phyloP scores from a whole-genome alignment of 768 basidiomycete species.

The Phylloporus sp. region DNA sequence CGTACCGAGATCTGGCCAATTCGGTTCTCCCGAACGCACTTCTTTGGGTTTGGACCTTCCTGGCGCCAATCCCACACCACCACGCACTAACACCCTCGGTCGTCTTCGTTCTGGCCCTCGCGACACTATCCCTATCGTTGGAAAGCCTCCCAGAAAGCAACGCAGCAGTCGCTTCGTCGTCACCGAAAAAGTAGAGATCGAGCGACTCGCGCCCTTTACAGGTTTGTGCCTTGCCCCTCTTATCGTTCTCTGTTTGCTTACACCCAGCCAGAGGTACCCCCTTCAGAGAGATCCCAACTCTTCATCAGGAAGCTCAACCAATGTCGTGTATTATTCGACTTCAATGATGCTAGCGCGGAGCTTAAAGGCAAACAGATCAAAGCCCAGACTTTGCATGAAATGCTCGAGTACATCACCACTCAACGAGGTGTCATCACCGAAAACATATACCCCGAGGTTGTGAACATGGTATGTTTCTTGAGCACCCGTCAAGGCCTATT shows the following conservation, averaged over 20 bases:
- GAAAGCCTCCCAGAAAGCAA: constrained; percentile 96
- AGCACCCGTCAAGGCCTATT: background rate
- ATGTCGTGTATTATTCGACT: constrained; percentile 96
- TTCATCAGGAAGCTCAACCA: constrained; percentile 95
- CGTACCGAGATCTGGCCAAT: constrained; percentile 39
- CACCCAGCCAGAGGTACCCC: constrained; percentile 67
- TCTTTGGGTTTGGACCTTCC: constrained; percentile 45
- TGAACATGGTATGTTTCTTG: constrained; percentile 76
- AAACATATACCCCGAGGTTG: constrained; percentile 96
- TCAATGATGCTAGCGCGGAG: constrained; percentile 95
- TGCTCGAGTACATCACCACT: constrained; percentile 98
- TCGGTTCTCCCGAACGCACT: constrained; percentile 46
- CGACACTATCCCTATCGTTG: constrained; percentile 94
- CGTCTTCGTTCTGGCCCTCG: constrained; percentile 82
- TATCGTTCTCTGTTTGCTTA: constrained; percentile 3
- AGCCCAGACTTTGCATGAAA: constrained; percentile 94
- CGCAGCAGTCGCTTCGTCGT: constrained; percentile 95
- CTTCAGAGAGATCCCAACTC: constrained; percentile 81
- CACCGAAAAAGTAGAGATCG: constrained; percentile 94
- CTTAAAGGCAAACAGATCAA: constrained; percentile 98
- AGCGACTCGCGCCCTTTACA: constrained; percentile 86
- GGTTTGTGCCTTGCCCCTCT: constrained; percentile 41
- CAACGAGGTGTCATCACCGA: constrained; percentile 96
- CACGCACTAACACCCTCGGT: constrained; percentile 64
- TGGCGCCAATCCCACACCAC: constrained; percentile 47